Percentiles rank a stretch among this genome's conserved stretches.
These are phyloP conservation scores for Viola odorata DNA, from an alignment of 345 rosid species.

Conservation along the genomic window DNA sequence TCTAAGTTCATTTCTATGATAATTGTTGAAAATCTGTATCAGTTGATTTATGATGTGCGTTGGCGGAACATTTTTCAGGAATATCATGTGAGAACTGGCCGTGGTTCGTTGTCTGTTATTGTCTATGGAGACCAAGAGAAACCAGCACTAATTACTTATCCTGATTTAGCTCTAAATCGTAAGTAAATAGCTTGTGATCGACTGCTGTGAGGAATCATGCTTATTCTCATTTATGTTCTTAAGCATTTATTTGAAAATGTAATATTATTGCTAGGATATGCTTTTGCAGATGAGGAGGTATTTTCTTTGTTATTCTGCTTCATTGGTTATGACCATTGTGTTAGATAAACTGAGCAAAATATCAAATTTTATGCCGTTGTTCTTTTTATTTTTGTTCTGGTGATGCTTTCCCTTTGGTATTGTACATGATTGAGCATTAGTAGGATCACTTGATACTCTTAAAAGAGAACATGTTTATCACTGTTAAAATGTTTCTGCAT, in stretches of 20 bases:
- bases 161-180: slow-evolving; percentile 82
- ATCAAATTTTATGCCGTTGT: too few species aligned
- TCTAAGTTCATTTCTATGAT: not conserved
- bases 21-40: slow-evolving; percentile 7
- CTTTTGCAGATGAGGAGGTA: too few species aligned
- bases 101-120: slow-evolving; percentile 77
- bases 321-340: too few species aligned
- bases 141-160: slow-evolving; percentile 84
- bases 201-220: not conserved
- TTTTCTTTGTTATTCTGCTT: too few species aligned
- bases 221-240: slow-evolving; percentile 3
- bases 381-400: too few species aligned
- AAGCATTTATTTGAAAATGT: not conserved
- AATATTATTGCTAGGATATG: too few species aligned
- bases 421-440: too few species aligned
- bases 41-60: slow-evolving; percentile 3
- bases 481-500: not conserved
- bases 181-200: slow-evolving; percentile 27
- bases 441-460: too few species aligned
- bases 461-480: not conserved
- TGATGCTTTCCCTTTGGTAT: too few species aligned
- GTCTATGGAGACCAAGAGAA: slow-evolving; percentile 80
- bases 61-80: slow-evolving; percentile 44
- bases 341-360: too few species aligned
- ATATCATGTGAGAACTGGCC: slow-evolving; percentile 59